These are phyloP conservation scores for Talaromyces marneffei DNA, from an alignment of 2,329 filamentous ascomycete species.

Conservation along the genomic window DNA sequence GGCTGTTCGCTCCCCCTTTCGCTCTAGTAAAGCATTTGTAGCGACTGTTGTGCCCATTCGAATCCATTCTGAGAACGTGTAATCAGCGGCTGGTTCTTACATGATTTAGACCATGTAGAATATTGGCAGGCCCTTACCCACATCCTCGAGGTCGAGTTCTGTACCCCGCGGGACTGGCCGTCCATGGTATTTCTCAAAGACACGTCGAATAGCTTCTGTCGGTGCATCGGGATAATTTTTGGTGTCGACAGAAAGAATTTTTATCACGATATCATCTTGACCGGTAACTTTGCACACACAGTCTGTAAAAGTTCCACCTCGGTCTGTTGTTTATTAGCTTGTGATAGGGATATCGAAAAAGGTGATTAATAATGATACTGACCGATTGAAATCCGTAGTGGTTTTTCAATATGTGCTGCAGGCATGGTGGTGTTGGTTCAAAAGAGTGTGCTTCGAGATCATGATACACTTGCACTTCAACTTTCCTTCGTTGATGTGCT, in stretches of 20 bases:
- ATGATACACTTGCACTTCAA: background rate
- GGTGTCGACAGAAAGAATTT: conserved; percentile 4
- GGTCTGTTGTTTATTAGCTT: background rate
- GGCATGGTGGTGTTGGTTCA: background rate
- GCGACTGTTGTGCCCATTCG: conserved; percentile 87
- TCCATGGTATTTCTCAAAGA: background rate
- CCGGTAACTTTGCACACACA: background rate
- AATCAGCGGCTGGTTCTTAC: background rate
- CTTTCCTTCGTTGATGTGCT: background rate
- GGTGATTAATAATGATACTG: background rate
- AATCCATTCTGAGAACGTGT: background rate
- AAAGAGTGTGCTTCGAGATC: background rate
- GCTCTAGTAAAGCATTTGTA: conserved; percentile 81
- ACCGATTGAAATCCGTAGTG: background rate
- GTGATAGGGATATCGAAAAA: background rate
- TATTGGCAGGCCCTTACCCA: background rate
- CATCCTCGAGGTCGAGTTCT: background rate
- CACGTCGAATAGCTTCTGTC: background rate
- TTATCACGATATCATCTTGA: conserved; percentile 2
- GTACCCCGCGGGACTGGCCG: background rate
- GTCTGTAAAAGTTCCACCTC: conserved; percentile 6
- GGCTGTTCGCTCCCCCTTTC: conserved; percentile 82
- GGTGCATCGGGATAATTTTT: conserved; percentile 2
- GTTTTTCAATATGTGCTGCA: background rate
- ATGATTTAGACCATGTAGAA: background rate